These are phyloP conservation scores for Alliaria petiolata DNA, from an alignment of 345 rosid species.

Conservation along the genomic window DNA sequence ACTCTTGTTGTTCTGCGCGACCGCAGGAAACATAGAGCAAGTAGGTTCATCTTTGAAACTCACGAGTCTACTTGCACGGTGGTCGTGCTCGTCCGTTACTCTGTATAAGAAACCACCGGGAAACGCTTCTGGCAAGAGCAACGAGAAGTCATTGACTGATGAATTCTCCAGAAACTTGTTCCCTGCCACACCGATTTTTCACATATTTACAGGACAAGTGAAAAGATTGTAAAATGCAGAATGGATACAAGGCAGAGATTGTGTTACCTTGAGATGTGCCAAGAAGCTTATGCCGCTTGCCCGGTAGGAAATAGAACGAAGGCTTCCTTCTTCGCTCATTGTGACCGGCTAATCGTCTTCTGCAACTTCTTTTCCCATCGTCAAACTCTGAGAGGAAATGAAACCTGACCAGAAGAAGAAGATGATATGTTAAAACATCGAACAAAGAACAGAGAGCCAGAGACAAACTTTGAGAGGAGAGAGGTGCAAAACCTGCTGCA, in stretches of 20 bases:
- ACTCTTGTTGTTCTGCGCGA: conserved; percentile 39
- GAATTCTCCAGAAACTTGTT: conserved; percentile 34
- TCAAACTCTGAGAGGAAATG: conserved; percentile 87
- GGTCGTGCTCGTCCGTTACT: conserved; percentile 38
- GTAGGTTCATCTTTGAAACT: conserved; percentile 49
- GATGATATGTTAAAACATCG: neutral
- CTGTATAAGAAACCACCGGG: conserved; percentile 36
- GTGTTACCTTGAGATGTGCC: conserved; percentile 46
- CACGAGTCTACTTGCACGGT: conserved; percentile 39
- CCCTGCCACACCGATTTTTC: conserved; percentile 24
- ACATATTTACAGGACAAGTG: neutral
- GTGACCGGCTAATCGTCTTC: conserved; percentile 82
- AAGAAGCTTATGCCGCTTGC: conserved; percentile 46
- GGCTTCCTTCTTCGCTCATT: conserved; percentile 87
- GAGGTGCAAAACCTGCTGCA: conserved; percentile 65
- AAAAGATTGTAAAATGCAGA: neutral
- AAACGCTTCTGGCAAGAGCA: conserved; percentile 54
- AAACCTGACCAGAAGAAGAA: conserved; percentile 50
- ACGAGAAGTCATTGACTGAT: conserved; percentile 38
- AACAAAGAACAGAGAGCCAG: neutral
- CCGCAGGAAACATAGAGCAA: conserved; percentile 37
- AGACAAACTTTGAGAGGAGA: neutral
- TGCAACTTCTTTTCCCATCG: conserved; percentile 84
- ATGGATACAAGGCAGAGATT: neutral
- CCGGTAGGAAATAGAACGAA: conserved; percentile 39